phyloP scores from a whole-genome alignment of 73 alveolate species.

The Halteria grandinella region DNA sequence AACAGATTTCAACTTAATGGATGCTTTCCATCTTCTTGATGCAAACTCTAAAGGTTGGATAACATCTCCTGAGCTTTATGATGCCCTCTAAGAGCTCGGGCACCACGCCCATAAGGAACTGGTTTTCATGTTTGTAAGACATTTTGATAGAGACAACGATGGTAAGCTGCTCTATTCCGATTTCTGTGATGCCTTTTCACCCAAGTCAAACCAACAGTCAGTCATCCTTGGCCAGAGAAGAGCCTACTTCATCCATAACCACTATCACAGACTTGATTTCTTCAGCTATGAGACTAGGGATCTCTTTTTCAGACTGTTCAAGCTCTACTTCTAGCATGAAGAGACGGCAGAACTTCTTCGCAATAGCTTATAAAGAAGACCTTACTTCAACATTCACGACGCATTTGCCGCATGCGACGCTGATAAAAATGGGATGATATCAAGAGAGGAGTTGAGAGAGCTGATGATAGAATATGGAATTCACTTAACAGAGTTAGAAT shows the following conservation, averaged over 20 bases:
- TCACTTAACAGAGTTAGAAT: slow-evolving; percentile 59
- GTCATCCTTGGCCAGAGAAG: not conserved
- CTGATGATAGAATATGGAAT: slow-evolving; percentile 49
- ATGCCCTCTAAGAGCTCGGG: slow-evolving; percentile 43
- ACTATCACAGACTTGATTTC: slow-evolving; percentile 16
- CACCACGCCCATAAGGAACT: slow-evolving; percentile 35
- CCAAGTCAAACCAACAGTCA: slow-evolving; percentile 9
- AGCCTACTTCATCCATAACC: slow-evolving; percentile 45
- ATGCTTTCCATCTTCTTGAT: slow-evolving; percentile 65
- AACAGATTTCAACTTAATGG: slow-evolving; percentile 68
- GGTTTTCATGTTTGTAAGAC: slow-evolving; percentile 30
- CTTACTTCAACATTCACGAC: slow-evolving; percentile 54
- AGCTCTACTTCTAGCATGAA: slow-evolving; percentile 27
- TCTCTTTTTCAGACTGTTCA: slow-evolving; percentile 17
- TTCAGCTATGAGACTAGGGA: slow-evolving; percentile 30
- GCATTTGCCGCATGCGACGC: slow-evolving; percentile 52
- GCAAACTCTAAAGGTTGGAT: slow-evolving; percentile 62
- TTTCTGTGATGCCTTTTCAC: slow-evolving; percentile 57
- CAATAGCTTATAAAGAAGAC: slow-evolving; percentile 34
- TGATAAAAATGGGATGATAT: slow-evolving; percentile 43
- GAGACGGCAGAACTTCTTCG: slow-evolving; percentile 40
- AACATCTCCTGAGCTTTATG: slow-evolving; percentile 50
- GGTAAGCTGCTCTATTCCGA: slow-evolving; percentile 66
- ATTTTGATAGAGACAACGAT: slow-evolving; percentile 61
- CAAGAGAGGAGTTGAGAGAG: slow-evolving; percentile 32